These are phyloP conservation scores for Linaria vulgaris DNA, from an alignment of 257 asterid genomes.

Conservation along the genomic window DNA sequence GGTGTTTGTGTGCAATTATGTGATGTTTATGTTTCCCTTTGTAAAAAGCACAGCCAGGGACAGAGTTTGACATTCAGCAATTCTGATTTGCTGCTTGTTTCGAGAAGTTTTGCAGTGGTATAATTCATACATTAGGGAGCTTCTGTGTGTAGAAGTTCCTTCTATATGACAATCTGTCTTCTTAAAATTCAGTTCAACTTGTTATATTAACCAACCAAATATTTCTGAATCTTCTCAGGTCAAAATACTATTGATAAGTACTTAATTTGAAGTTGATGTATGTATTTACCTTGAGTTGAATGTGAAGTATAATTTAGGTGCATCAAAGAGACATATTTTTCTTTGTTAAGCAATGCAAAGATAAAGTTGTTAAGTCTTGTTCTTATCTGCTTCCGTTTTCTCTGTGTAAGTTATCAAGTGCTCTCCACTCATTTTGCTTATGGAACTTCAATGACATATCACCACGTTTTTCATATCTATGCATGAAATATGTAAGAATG, in stretches of 20 bases:
- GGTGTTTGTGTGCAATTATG: neutral
- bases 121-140: neutral
- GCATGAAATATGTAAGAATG: no score
- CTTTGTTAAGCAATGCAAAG: no score
- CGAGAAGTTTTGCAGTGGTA: neutral
- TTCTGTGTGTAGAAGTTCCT: neutral
- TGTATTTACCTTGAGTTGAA: neutral
- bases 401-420: no score
- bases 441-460: no score
- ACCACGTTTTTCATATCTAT: no score
- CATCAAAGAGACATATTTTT: no score
- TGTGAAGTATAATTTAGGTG: neutral
- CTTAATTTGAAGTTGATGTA: neutral
- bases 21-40: constrained; percentile 5
- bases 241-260: neutral
- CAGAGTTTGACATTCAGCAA: neutral
- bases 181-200: neutral
- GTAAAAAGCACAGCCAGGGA: constrained; percentile 1
- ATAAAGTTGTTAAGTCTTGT: no score
- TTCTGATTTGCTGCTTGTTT: constrained; percentile 13
- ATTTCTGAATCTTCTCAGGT: neutral
- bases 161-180: neutral
- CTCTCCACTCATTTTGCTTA: no score
- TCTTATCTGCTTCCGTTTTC: no score
- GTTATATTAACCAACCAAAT: neutral